Percentiles rank a stretch among this genome's conserved stretches.
Conservation (phyloP, 495 filamentous ascomycete genomes). For the Zalerion maritima region DNA sequence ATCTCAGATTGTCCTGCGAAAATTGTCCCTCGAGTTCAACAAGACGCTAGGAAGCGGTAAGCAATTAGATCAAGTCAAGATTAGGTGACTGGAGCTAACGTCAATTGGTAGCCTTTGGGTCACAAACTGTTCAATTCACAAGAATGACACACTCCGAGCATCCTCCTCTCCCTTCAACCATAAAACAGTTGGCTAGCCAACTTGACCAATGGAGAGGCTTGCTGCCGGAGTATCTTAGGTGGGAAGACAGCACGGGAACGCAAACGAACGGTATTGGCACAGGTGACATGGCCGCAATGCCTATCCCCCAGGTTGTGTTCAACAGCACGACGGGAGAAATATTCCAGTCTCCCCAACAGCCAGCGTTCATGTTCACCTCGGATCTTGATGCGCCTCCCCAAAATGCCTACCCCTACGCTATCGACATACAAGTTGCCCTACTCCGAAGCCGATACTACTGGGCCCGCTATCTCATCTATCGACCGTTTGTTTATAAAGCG, state of each 20-base stretch:
- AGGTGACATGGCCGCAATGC: no score
- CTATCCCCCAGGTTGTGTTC: no score
- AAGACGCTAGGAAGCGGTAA: slow-evolving; percentile 32
- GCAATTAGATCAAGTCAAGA: no score
- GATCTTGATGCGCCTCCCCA: slow-evolving; percentile 30
- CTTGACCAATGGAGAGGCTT: slow-evolving; percentile 40
- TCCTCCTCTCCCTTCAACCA: slow-evolving; percentile 22
- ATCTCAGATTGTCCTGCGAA: slow-evolving; percentile 42
- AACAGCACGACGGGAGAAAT: no score
- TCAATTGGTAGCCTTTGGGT: no score
- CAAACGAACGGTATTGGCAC: no score
- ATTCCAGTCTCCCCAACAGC: slow-evolving; percentile 10
- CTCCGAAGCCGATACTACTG: slow-evolving; percentile 46
- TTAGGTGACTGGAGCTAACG: no score
- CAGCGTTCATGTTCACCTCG: slow-evolving; percentile 30
- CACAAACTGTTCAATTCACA: no score
- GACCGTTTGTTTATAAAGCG: slow-evolving; percentile 47
- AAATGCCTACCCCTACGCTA: slow-evolving; percentile 27
- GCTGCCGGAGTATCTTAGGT: slow-evolving; percentile 36
- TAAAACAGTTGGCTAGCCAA: slow-evolving; percentile 33
- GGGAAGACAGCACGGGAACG: no score
- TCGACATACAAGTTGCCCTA: slow-evolving; percentile 40
- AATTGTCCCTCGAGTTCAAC: slow-evolving; percentile 35
- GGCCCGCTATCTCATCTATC: slow-evolving; percentile 41
- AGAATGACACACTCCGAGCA: no score